phyloP scores from a whole-genome alignment of 176 grass and related monocot species.

The Rhynchospora breviuscula region DNA sequence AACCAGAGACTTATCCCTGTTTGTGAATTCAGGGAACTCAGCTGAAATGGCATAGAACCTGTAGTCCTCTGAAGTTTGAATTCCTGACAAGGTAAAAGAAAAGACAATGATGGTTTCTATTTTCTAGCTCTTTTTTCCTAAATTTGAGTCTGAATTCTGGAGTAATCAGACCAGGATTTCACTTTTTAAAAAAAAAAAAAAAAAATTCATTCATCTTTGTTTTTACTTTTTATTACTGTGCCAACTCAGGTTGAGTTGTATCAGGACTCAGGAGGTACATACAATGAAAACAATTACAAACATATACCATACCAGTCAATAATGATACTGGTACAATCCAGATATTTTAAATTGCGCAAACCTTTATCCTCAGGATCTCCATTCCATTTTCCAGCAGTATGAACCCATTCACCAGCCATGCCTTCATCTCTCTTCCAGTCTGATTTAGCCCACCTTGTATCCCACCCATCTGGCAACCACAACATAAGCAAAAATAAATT shows the following conservation, averaged over 20 bases:
- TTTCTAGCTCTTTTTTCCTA: neutral
- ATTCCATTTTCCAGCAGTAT: slow-evolving; percentile 77
- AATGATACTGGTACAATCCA: neutral
- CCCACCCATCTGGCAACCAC: slow-evolving; percentile 50
- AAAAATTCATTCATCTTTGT: neutral
- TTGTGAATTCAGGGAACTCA: slow-evolving; percentile 62
- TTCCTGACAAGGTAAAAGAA: slow-evolving; percentile 34
- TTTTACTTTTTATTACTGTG: neutral
- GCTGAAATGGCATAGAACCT: slow-evolving; percentile 96
- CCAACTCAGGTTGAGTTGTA: neutral
- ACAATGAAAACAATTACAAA: neutral
- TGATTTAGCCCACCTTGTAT: slow-evolving; percentile 67
- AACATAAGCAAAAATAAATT: neutral
- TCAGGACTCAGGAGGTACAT: neutral
- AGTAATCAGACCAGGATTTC: neutral
- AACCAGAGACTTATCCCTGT: slow-evolving; percentile 85
- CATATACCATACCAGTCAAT: neutral
- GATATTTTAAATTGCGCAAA: neutral
- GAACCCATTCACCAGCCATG: slow-evolving; percentile 62
- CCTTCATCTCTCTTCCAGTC: slow-evolving; percentile 89
- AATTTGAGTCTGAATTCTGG: neutral
- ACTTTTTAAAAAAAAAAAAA: too few relatives aligned
- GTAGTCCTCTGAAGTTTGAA: slow-evolving; percentile 87
- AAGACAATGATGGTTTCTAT: neutral
- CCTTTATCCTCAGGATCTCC: slow-evolving; percentile 75